Conservation (phyloP, 164 flowering plant genomes). For the Sextonia rubra region DNA sequence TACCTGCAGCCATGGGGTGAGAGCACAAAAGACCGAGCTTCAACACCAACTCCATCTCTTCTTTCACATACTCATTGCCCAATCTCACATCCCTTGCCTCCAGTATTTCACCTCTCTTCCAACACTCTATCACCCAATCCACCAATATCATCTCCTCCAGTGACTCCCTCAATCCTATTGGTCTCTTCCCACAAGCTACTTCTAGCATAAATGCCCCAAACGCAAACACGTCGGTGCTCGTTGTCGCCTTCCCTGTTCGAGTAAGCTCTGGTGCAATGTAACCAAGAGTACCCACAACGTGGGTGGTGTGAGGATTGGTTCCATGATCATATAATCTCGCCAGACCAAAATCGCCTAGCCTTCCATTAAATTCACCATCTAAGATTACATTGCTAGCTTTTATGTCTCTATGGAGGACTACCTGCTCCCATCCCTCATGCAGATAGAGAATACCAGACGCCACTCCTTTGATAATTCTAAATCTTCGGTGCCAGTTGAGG, state of each 20-base stretch:
- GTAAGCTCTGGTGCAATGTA: constrained; percentile 14
- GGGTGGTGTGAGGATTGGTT: constrained; percentile 2
- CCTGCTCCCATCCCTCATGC: constrained; percentile 15
- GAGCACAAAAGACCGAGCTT: constrained; percentile 15
- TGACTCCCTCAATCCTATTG: not conserved
- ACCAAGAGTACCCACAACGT: constrained; percentile 11
- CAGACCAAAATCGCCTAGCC: constrained; percentile 16
- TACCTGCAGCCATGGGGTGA: not conserved
- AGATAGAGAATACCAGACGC: constrained; percentile 13
- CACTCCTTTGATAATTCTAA: constrained; percentile 6
- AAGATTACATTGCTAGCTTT: constrained; percentile 19
- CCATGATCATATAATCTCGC: constrained; percentile 16
- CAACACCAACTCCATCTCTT: constrained; percentile 13
- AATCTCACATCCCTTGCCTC: constrained; percentile 2
- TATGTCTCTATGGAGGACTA: constrained; percentile 13
- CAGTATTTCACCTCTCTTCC: not conserved
- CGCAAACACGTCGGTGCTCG: constrained; percentile 11
- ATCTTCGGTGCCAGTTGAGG: constrained; percentile 11
- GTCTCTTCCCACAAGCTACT: constrained; percentile 10
- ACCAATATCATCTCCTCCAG: not conserved
- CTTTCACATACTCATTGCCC: not conserved
- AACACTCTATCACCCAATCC: constrained; percentile 10
- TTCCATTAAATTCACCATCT: constrained; percentile 10
- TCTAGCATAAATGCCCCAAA: constrained; percentile 13
- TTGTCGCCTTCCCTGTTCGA: constrained; percentile 1